Conservation (phyloP, 2,329 filamentous ascomycete genomes). For the Dryadomyces quercus-mongolicae region DNA sequence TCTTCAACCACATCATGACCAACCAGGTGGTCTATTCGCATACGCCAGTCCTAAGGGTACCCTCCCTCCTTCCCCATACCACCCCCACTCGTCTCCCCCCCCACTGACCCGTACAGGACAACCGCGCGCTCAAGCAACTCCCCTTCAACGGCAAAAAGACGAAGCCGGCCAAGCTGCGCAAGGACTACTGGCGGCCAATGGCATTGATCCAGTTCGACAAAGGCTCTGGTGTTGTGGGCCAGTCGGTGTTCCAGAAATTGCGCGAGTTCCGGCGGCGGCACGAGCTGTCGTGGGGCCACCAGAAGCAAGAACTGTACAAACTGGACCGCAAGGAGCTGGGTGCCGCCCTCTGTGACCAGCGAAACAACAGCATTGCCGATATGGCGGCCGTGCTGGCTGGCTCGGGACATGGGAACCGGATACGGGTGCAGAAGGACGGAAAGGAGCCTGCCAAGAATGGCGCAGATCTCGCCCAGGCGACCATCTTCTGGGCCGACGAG, state of each 20-base stretch:
- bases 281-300: conserved; percentile 45
- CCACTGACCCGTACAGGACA: conserved; percentile 11
- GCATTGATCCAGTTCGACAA: conserved; percentile 45
- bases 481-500: conserved; percentile 39
- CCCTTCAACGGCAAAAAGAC: conserved; percentile 58
- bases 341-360: conserved; percentile 44
- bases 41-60: conserved; percentile 31
- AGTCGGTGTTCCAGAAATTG: conserved; percentile 48
- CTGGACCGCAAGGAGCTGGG: conserved; percentile 33
- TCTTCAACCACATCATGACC: conserved; percentile 37
- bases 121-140: conserved; percentile 23
- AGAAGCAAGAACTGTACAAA: conserved; percentile 28
- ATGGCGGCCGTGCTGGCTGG: conserved; percentile 46
- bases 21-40: conserved; percentile 43
- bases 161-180: conserved; percentile 48
- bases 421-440: conserved; percentile 16
- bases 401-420: conserved; percentile 36
- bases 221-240: conserved; percentile 40
- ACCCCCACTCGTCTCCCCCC: too few relatives aligned
- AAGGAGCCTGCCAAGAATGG: conserved; percentile 4
- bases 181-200: conserved; percentile 54
- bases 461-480: conserved; percentile 19
- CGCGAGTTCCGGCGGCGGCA: conserved; percentile 52
- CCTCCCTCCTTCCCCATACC: conserved; percentile 7
- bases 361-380: conserved; percentile 50